phyloP scores from a whole-genome alignment of 1,284 basidiomycete species.

The Rhodotorula sp. region DNA sequence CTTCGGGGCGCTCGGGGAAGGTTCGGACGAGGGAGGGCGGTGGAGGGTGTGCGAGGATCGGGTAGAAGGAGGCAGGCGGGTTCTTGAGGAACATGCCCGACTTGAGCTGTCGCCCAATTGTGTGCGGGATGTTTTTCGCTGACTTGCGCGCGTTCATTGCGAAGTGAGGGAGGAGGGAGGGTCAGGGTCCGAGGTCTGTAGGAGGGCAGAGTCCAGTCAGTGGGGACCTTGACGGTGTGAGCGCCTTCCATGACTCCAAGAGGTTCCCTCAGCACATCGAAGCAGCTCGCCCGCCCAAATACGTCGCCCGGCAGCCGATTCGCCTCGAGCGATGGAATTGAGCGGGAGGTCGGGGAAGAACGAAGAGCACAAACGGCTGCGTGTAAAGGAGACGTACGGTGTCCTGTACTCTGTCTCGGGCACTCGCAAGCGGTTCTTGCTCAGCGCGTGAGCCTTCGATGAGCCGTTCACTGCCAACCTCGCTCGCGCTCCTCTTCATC shows the following conservation, averaged over 20 bases:
- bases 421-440: background rate
- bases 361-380: no score
- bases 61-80: slow-evolving; percentile 80
- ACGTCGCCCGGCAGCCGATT: no score
- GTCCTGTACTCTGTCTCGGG: no score
- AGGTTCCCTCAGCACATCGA: no score
- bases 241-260: no score
- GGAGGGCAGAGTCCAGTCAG: no score
- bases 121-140: slow-evolving; percentile 52
- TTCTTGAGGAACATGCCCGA: slow-evolving; percentile 61
- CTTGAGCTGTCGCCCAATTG: slow-evolving; percentile 77
- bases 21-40: slow-evolving; percentile 71
- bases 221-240: no score
- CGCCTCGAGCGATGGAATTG: no score
- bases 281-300: no score
- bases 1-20: slow-evolving; percentile 60
- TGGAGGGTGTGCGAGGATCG: slow-evolving; percentile 83
- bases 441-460: background rate
- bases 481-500: background rate
- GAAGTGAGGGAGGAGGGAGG: background rate
- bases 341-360: no score
- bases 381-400: no score
- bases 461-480: background rate
- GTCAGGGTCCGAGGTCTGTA: background rate
- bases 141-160: slow-evolving; percentile 33